A percentile compares a stretch with the other conserved stretches of the same genome.
Conservation (phyloP, 2,329 filamentous ascomycete genomes). For the Colletotrichum tropicale region DNA sequence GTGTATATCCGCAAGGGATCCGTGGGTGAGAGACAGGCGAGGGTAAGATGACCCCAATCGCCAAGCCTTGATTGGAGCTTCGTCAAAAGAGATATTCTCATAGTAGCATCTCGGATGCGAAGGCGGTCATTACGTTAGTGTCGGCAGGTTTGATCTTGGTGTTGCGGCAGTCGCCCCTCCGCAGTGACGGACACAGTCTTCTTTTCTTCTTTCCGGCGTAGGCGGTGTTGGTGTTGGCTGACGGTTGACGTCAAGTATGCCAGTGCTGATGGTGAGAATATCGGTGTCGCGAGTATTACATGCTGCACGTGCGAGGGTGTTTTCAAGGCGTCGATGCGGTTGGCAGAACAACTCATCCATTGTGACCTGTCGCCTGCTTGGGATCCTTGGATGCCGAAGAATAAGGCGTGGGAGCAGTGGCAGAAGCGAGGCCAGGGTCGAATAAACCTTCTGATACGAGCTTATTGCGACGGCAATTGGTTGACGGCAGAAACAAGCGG, state of each 20-base stretch:
- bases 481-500: not conserved
- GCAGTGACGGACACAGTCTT: not conserved
- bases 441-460: not conserved
- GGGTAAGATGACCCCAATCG: not conserved
- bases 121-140: not conserved
- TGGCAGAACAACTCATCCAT: not conserved
- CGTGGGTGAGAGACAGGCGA: not conserved
- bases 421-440: not conserved
- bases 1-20: not conserved
- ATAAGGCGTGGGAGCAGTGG: not conserved
- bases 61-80: not conserved
- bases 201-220: not conserved
- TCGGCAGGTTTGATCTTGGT: not conserved
- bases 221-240: not conserved
- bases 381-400: not conserved
- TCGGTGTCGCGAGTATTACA: not conserved
- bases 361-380: conserved; percentile 7
- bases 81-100: not conserved
- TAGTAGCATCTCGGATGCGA: not conserved
- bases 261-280: not conserved
- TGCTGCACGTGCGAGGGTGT: not conserved
- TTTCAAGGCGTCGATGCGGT: not conserved
- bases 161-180: not conserved
- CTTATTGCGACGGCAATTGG: not conserved
- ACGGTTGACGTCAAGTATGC: not conserved